A percentile compares a stretch with the other conserved stretches of the same genome.
Evolutionary conservation across 345 rosid genomes (phyloP).

Genomic region (Brassica rapa): DNA sequence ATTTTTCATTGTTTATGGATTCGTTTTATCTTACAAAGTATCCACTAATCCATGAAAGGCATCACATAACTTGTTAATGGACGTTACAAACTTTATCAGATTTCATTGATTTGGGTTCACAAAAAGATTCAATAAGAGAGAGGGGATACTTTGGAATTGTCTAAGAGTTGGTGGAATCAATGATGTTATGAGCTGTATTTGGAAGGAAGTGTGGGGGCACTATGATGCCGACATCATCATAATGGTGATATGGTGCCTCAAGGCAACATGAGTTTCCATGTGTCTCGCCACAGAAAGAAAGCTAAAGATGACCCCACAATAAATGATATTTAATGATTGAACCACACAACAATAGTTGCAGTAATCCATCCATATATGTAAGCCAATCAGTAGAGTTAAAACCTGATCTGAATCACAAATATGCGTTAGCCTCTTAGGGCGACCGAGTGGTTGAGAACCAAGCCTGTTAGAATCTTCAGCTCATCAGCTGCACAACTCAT

Average conservation of each 20-base stretch:
- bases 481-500: conserved; percentile 23
- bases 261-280: conserved; percentile 38
- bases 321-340: conserved; percentile 19
- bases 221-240: conserved; percentile 17
- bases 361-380: not conserved
- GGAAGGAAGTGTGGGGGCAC: conserved; percentile 30
- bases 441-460: not conserved
- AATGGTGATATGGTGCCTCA: conserved; percentile 4
- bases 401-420: not conserved
- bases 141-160: conserved; percentile 7
- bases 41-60: conserved; percentile 3
- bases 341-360: conserved; percentile 1
- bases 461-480: conserved; percentile 9
- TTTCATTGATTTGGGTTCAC: conserved; percentile 32
- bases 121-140: conserved; percentile 19
- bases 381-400: not conserved
- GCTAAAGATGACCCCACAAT: conserved; percentile 23
- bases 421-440: not conserved
- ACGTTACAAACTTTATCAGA: not conserved
- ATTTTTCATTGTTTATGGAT: conserved; percentile 18
- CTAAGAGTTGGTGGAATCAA: conserved; percentile 27
- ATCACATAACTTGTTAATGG: not conserved
- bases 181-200: conserved; percentile 35
- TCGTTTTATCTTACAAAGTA: conserved; percentile 4
- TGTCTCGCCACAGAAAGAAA: conserved; percentile 22